Base-by-base conservation (phyloP, 2,329 filamentous ascomycete genomes). In the Fusarium sulawesiense region DNA sequence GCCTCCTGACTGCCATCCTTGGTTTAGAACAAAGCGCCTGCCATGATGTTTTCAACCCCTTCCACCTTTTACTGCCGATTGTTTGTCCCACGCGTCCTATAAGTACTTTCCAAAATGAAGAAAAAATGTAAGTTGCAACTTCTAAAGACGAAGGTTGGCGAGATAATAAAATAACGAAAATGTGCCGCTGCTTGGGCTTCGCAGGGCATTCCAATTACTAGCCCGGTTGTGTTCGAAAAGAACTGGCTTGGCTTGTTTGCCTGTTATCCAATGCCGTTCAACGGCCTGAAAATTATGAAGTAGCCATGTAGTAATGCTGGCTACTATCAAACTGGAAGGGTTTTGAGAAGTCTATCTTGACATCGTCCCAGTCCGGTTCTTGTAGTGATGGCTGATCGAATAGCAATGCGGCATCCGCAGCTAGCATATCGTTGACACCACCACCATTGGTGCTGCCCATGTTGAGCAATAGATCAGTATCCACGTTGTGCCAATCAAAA, bases 291-390 rank as follows among this genome's bases (percentile, higher is more conserved):
- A 51, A 51, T 61, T 47, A 68, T 56, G 68, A 75, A 21, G 73
- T 74, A 47, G 77, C 75, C 73, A 82, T 75, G 14, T 75, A 78
- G 67, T 81, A 82, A 18, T 75, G 66, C 50, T 76, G 68, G 56
- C 75, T 77, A 47, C 81, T 81, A 63, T 89, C 86, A 56, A 89
- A 78, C 67, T 81, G 74, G 66, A 88, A 87, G 1, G 85, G 82
- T 76, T 88, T 88, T 55, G 80, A 80, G 66, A 87, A 86, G 72
- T 87, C 83, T 1, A 77, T 74, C 6, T 81, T 75, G 40, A 85
- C 75, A n/a, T 88, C 84, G 37, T 88, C 86, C 83, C 86, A 86
- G 61, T 80, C 77, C 10, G 78, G 71, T 45, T 70, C 62, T n/a
- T 73, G 70, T 6, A 63, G 60, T 8, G 58, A 60, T 23, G 72